These are phyloP conservation scores for Epithele typhae DNA, from an alignment of 768 basidiomycete species.

Conservation along the genomic window DNA sequence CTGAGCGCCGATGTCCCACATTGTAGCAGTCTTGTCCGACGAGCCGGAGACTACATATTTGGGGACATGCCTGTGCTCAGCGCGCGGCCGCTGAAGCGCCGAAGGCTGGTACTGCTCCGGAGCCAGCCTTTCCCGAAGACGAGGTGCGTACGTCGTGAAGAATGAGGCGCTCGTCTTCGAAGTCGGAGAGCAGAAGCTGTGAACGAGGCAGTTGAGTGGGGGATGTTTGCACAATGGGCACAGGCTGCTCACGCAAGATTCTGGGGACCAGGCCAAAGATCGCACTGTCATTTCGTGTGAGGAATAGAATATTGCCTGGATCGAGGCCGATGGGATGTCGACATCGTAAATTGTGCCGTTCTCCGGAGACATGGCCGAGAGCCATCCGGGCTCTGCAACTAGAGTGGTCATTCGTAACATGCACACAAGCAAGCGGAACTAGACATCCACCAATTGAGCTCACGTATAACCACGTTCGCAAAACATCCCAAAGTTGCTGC, in stretches of 20 bases:
- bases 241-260: conserved; percentile 66
- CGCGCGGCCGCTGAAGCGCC: conserved; percentile 90
- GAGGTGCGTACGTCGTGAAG: conserved; percentile 85
- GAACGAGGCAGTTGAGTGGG: background rate
- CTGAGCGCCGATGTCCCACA: conserved; percentile 80
- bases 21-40: conserved; percentile 80
- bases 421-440: background rate
- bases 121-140: conserved; percentile 51
- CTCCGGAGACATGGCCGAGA: conserved; percentile 76
- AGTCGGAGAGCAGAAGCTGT: conserved; percentile 83
- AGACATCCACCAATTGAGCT: conserved; percentile 2
- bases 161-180: conserved; percentile 89
- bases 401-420: conserved; percentile 1
- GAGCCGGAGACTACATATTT: conserved; percentile 81
- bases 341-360: conserved; percentile 86
- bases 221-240: background rate
- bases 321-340: conserved; percentile 64
- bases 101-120: conserved; percentile 79
- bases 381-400: conserved; percentile 82
- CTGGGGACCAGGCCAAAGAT: conserved; percentile 83
- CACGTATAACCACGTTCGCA: conserved; percentile 51
- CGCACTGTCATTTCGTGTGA: conserved; percentile 91
- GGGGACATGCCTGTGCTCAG: conserved; percentile 78
- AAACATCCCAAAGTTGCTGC: conserved; percentile 74
- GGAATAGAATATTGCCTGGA: conserved; percentile 69